Percentiles rank a stretch among this genome's conserved stretches.
Evolutionary conservation across 108 stramenopile genomes (phyloP).

Genomic region (Epithemia pelagica): DNA sequence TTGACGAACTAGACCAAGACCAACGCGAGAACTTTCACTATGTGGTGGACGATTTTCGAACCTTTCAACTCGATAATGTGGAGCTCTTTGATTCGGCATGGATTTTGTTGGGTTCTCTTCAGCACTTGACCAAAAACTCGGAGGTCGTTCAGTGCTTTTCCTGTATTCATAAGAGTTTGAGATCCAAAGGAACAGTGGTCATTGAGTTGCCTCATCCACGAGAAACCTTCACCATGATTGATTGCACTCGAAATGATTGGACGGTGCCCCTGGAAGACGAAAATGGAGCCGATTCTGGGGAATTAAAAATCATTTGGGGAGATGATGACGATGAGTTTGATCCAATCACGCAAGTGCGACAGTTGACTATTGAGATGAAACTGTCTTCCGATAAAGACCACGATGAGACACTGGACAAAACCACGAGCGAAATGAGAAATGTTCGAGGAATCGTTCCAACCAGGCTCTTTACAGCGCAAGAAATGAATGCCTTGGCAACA

Average conservation of each 20-base stretch:
- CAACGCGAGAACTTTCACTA: constrained; percentile 32
- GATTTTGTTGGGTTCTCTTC: constrained; percentile 71
- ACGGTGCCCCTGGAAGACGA: constrained; percentile 63
- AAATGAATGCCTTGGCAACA: constrained; percentile 61
- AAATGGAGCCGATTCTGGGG: constrained; percentile 54
- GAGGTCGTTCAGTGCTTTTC: constrained; percentile 61
- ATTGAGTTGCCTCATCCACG: constrained; percentile 79
- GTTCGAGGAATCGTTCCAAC: constrained; percentile 70
- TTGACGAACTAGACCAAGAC: constrained; percentile 33
- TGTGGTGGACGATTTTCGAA: constrained; percentile 57
- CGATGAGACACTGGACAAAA: constrained; percentile 13
- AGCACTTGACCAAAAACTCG: constrained; percentile 70
- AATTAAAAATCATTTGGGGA: constrained; percentile 75
- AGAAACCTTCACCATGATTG: constrained; percentile 75
- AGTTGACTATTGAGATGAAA: constrained; percentile 68
- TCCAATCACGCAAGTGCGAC: constrained; percentile 66
- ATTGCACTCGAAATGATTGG: constrained; percentile 74
- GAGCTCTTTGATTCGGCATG: constrained; percentile 56
- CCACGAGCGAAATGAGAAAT: constrained; percentile 15
- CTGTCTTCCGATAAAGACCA: constrained; percentile 19
- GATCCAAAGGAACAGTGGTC: constrained; percentile 50
- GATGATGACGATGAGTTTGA: constrained; percentile 78
- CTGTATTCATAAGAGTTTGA: constrained; percentile 29
- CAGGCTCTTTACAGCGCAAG: constrained; percentile 78
- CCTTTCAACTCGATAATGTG: constrained; percentile 12